Base-by-base conservation (phyloP, 495 filamentous ascomycete species). In the Rusavskia elegans region DNA sequence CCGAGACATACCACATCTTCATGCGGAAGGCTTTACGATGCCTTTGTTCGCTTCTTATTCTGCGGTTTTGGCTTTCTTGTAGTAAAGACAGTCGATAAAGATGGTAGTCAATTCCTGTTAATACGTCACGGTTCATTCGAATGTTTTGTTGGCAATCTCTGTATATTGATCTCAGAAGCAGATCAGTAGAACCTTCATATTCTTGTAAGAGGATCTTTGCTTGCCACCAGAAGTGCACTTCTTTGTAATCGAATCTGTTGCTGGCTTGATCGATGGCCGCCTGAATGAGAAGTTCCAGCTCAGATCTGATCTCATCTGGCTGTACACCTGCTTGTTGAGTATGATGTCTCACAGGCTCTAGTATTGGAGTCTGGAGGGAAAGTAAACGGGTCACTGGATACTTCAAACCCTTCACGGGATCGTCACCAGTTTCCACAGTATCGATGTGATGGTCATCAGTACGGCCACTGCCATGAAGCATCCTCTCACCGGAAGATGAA, bases 1-100 rank as follows among this genome's bases (percentile, higher is more conserved):
- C 92, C 6, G 89, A 94, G 57, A 92, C 85, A 64, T 95, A 98
- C 92, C 92, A 98, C 87, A 95, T 95, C 72, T 97, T 97, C 64
- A 93, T 84, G 40, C 92, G 76, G 19, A 90, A 68, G 21, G 80
- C 76, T 50, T 81, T 80, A 8, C 57, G 55, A 17, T 45, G 35
- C 5, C 41, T 36, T 25, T 48, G 45, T 29, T 51, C 39, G 40
- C 9, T 79, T 37, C 73, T 63, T 21, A 77, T 74, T 39, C 69
- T 61, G 51, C 17, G 53, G n/a, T 25, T 30, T 51, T 41, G 20
- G 53, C 11, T 48, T 21, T 32, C 20, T 44, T 20, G 51, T 29
- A 14, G 8, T 11, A 50, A 41, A 29, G 57, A 57, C 25, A 35
- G 29, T n/a, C 19, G 27, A n/a, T 41, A 56, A 35, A 51, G 17